phyloP scores from a whole-genome alignment of 2,329 filamentous ascomycete species.

The Hymenoscyphus scutula region DNA sequence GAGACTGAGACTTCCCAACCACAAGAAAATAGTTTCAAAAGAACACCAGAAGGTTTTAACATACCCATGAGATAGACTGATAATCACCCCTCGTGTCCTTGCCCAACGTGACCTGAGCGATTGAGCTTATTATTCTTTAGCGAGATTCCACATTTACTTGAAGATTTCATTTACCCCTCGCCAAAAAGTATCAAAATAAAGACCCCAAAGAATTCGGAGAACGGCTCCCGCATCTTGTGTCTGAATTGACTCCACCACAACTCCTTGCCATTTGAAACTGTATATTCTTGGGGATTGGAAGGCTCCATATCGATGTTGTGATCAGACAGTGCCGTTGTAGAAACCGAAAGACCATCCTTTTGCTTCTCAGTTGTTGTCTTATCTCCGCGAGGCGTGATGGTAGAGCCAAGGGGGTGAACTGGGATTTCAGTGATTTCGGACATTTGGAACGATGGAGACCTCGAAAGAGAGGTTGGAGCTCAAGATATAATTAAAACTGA shows the following conservation, averaged over 20 bases:
- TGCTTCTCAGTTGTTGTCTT: neutral
- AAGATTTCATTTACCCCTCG: slow-evolving; percentile 47
- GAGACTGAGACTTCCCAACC: neutral
- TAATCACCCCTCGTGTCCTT: slow-evolving; percentile 27
- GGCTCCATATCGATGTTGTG: neutral
- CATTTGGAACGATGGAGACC: neutral
- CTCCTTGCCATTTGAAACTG: slow-evolving; percentile 26
- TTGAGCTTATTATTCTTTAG: slow-evolving; percentile 38
- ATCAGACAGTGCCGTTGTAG: neutral
- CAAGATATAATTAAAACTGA: too few species aligned
- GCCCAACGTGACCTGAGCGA: slow-evolving; percentile 64
- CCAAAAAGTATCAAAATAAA: slow-evolving; percentile 70
- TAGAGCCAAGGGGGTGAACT: neutral
- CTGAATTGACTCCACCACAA: slow-evolving; percentile 29
- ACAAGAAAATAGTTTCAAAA: neutral
- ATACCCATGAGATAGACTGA: slow-evolving; percentile 34
- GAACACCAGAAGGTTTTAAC: neutral
- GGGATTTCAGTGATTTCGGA: neutral
- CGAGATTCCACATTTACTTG: neutral
- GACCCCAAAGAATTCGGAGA: slow-evolving; percentile 68
- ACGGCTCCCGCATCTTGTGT: slow-evolving; percentile 34
- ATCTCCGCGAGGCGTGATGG: neutral
- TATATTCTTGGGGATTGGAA: slow-evolving; percentile 20
- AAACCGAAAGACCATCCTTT: neutral
- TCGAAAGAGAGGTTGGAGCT: too few species aligned